Evolutionary conservation across 257 asterid genomes (phyloP).

Genomic region (Jacaranda mimosifolia): DNA sequence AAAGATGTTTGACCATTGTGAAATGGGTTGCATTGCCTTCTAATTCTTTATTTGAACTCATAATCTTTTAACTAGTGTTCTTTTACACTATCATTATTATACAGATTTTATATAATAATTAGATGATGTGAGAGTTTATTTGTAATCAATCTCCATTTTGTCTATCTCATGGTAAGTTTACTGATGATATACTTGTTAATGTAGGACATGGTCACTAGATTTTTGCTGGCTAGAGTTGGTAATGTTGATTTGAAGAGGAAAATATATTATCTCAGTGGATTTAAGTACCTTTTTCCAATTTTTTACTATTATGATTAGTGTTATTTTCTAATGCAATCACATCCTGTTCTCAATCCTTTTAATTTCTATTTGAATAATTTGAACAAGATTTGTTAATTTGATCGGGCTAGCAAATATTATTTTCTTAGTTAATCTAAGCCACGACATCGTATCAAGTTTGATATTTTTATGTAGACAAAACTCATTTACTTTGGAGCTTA

Average conservation of each 20-base stretch:
- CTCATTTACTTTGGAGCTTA: too few relatives aligned
- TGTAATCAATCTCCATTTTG: not conserved
- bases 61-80: too few relatives aligned
- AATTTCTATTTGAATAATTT: too few relatives aligned
- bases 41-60: too few relatives aligned
- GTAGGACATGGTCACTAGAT: constrained; percentile 70
- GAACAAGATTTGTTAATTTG: not conserved
- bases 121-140: not conserved
- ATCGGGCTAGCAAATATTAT: too few relatives aligned
- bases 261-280: constrained; percentile 68
- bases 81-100: too few relatives aligned
- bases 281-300: constrained; percentile 60
- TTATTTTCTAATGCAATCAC: not conserved
- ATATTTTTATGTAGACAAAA: too few relatives aligned
- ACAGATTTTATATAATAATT: not conserved
- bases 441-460: too few relatives aligned
- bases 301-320: too few relatives aligned
- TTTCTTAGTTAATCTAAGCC: too few relatives aligned
- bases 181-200: constrained; percentile 34
- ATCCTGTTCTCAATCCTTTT: not conserved
- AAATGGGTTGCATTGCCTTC: too few relatives aligned
- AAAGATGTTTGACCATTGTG: too few relatives aligned
- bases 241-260: constrained; percentile 77
- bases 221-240: constrained; percentile 76
- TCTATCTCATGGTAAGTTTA: not conserved